Evolutionary conservation across 2,329 filamentous ascomycete genomes (phyloP).

Genomic region (Colletotrichum cuscutae): DNA sequence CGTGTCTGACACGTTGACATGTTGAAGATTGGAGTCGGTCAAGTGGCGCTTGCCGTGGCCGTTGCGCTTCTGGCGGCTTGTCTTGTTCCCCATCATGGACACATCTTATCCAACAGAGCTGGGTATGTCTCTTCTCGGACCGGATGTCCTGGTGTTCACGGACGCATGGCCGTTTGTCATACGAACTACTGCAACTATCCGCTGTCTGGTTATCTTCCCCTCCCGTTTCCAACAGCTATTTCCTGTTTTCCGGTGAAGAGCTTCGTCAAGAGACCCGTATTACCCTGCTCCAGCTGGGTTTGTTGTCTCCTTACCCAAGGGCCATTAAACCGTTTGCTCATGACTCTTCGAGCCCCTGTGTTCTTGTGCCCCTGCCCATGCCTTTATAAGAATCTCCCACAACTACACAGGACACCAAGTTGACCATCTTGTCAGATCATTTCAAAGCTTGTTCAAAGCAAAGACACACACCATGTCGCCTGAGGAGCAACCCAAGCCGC

Average conservation of each 20-base stretch:
- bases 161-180: background rate
- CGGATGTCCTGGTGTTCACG: background rate
- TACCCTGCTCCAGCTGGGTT: background rate
- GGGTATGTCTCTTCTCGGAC: constrained; percentile 4
- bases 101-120: background rate
- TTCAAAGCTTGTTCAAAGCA: background rate
- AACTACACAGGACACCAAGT: background rate
- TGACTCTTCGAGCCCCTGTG: background rate
- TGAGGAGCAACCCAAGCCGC: constrained; percentile 52
- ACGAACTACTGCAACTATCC: background rate
- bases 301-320: background rate
- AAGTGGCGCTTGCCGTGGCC: constrained; percentile 14
- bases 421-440: constrained; percentile 4
- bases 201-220: background rate
- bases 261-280: background rate
- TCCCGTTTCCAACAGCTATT: background rate
- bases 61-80: background rate
- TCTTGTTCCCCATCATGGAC: background rate
- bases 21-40: background rate
- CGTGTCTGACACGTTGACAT: background rate
- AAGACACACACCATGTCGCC: constrained; percentile 62
- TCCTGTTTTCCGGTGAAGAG: background rate
- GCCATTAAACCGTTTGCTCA: background rate
- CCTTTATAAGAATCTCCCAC: background rate
- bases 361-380: background rate